Percentiles rank a stretch among this genome's conserved stretches.
Conservation (phyloP, 805 yeast genomes). For the Ogataea trehaloabstinens region DNA sequence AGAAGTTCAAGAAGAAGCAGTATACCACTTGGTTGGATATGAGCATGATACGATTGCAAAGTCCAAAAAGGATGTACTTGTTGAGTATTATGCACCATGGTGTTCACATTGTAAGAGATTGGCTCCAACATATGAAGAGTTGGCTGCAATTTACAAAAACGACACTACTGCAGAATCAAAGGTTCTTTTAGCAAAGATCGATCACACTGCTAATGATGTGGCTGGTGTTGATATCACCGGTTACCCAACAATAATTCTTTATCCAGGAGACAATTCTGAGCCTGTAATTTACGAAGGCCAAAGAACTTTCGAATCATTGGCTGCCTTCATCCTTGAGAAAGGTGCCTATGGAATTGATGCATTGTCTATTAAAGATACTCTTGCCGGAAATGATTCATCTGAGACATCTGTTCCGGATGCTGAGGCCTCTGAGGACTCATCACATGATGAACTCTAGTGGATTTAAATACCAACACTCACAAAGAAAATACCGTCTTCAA, state of each 20-base stretch:
- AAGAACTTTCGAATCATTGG: conserved; percentile 71
- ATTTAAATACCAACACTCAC: too few species aligned
- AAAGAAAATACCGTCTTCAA: too few species aligned
- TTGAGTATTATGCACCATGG: conserved; percentile 96
- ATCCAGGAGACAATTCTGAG: conserved; percentile 75
- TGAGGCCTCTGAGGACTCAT: conserved; percentile 75
- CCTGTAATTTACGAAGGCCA: conserved; percentile 67
- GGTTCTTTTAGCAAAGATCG: conserved; percentile 80
- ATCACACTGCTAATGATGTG: conserved; percentile 88
- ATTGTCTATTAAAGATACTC: conserved; percentile 29
- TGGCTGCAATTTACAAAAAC: conserved; percentile 64
- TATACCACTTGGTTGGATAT: conserved; percentile 75
- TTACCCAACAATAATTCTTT: conserved; percentile 88
- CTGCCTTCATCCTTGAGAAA: conserved; percentile 65
- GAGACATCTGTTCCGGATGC: conserved; percentile 38
- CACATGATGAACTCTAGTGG: conserved; percentile 23
- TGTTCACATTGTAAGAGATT: conserved; percentile 94
- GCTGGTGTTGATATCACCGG: conserved; percentile 72
- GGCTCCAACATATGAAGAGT: conserved; percentile 85
- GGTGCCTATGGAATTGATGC: conserved; percentile 68
- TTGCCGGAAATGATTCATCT: too few species aligned
- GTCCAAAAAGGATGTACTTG: conserved; percentile 69
- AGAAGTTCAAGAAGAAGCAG: conserved; percentile 67
- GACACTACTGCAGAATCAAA: conserved; percentile 47
- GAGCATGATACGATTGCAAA: conserved; percentile 70